A percentile compares a stretch with the other conserved stretches of the same genome.
These are phyloP conservation scores for Plasmodiophora brassicae DNA, from an alignment of 208 protist species.

Conservation along the genomic window DNA sequence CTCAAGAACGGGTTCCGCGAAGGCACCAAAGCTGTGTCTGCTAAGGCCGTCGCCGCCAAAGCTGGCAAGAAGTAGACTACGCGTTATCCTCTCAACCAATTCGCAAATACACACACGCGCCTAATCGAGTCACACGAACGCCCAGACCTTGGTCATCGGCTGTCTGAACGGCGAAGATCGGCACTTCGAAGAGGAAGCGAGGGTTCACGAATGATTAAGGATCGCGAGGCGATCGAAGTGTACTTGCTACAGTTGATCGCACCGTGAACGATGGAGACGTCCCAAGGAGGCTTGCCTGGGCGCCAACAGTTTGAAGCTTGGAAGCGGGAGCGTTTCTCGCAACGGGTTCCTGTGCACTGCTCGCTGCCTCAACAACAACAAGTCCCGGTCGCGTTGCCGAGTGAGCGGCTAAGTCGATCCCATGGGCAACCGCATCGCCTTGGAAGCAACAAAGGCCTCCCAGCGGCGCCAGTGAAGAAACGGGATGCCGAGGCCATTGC, in stretches of 20 bases:
- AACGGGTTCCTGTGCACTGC: background rate
- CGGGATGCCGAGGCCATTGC: no score
- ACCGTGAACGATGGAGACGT: no score
- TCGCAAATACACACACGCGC: no score
- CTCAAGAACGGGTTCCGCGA: constrained; percentile 45
- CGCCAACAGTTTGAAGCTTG: background rate
- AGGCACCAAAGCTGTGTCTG: background rate
- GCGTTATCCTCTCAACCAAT: background rate
- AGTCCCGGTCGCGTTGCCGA: no score
- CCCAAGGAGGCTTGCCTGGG: no score
- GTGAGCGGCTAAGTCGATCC: no score
- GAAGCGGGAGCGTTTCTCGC: background rate
- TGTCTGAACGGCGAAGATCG: background rate
- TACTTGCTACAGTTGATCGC: background rate
- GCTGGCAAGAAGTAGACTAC: constrained; percentile 1
- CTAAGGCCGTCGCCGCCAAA: constrained; percentile 13
- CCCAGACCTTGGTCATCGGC: background rate
- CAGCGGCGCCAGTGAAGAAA: no score
- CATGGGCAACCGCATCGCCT: no score
- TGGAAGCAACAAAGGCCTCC: no score
- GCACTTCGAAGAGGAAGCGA: background rate
- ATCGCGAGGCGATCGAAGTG: background rate
- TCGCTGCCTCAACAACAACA: no score
- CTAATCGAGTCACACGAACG: no score
- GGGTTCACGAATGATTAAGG: background rate